These are phyloP conservation scores for Penicillium vulpinum DNA, from an alignment of 2,329 filamentous ascomycete species.

Conservation along the genomic window DNA sequence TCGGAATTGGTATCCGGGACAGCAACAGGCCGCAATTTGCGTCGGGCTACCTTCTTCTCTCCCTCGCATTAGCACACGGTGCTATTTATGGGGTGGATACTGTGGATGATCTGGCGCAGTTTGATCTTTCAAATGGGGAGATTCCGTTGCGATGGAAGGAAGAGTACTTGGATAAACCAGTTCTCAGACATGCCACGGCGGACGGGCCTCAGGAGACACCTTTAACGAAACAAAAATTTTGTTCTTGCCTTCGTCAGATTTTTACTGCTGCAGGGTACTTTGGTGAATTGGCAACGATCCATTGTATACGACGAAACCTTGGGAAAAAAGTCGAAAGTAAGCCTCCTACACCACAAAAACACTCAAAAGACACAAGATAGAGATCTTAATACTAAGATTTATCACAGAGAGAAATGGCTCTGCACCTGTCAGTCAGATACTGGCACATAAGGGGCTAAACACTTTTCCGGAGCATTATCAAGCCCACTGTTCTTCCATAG, in stretches of 20 bases:
- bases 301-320: constrained; percentile 2
- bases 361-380: background rate
- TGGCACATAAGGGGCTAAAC: constrained; percentile 2
- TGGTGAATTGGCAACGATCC: background rate
- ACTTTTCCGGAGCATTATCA: constrained; percentile 17
- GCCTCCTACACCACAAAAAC: background rate
- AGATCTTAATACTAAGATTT: background rate
- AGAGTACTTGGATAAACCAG: background rate
- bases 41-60: constrained; percentile 5
- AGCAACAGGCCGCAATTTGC: constrained; percentile 1
- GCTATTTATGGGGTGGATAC: background rate
- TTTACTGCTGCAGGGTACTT: background rate
- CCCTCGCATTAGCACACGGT: background rate
- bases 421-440: constrained; percentile 13
- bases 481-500: constrained; percentile 16
- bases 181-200: constrained; percentile 2
- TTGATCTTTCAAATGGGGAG: constrained; percentile 2
- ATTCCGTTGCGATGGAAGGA: constrained; percentile 3
- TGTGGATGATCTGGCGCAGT: background rate
- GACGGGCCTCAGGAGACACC: background rate
- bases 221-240: constrained; percentile 3
- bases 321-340: constrained; percentile 4
- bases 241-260: background rate
- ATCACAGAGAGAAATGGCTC: constrained; percentile 14
- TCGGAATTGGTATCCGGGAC: constrained; percentile 4